phyloP scores from a whole-genome alignment of 257 asterid species.

The Datura wrightii region DNA sequence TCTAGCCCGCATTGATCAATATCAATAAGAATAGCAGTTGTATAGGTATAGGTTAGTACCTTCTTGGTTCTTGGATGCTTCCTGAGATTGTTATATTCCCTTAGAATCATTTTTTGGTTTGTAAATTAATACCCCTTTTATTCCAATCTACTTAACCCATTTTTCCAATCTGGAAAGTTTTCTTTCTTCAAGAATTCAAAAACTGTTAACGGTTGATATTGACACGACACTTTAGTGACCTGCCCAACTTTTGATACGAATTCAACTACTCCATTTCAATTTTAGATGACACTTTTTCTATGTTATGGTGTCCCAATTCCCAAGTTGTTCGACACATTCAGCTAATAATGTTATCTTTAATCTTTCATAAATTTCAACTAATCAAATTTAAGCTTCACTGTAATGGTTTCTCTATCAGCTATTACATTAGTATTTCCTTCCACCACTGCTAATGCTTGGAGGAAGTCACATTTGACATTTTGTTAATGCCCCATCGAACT shows the following conservation, averaged over 20 bases:
- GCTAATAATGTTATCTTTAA: background rate
- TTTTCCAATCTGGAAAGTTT: background rate
- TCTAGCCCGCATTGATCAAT: background rate
- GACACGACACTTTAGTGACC: background rate
- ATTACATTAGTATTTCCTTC: background rate
- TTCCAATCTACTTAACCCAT: background rate
- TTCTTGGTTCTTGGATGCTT: background rate
- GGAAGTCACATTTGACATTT: background rate
- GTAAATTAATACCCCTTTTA: background rate
- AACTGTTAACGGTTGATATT: no score
- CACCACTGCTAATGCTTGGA: background rate
- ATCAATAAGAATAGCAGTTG: background rate
- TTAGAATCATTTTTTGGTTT: background rate
- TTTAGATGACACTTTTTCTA: no score
- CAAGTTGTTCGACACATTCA: background rate
- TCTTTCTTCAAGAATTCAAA: background rate
- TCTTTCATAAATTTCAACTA: background rate
- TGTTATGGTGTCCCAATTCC: background rate
- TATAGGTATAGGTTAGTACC: background rate
- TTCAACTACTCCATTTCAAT: background rate
- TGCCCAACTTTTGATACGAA: background rate
- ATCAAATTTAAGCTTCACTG: background rate
- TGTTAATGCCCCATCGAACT: background rate
- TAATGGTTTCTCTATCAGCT: slow-evolving; percentile 9
- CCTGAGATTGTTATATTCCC: background rate